These are phyloP conservation scores for Fusarium devonianum DNA, from an alignment of 2,329 filamentous ascomycete genomes.

Conservation along the genomic window DNA sequence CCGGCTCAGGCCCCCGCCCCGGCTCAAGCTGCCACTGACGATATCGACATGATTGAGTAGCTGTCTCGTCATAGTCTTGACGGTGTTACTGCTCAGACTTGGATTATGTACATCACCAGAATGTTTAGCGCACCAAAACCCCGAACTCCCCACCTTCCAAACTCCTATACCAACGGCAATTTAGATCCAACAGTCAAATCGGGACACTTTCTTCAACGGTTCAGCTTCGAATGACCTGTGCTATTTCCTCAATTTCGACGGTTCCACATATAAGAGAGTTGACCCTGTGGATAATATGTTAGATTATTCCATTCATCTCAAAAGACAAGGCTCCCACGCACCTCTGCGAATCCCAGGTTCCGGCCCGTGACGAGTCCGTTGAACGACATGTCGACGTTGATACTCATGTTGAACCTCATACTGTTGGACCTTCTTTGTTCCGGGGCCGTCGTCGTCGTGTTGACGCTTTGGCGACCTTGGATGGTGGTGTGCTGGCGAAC, in stretches of 20 bases:
- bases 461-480: constrained; percentile 25
- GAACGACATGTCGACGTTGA: constrained; percentile 37
- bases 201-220: not conserved
- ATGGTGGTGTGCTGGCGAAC: constrained; percentile 33
- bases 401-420: constrained; percentile 39
- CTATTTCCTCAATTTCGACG: constrained; percentile 15
- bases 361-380: constrained; percentile 38
- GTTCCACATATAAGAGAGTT: constrained; percentile 38
- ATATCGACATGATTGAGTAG: constrained; percentile 76
- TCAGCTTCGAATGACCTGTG: constrained; percentile 15
- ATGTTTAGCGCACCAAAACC: constrained; percentile 31
- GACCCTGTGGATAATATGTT: no score
- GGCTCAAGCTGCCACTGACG: constrained; percentile 52
- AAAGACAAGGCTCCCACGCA: constrained; percentile 12
- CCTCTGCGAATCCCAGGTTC: constrained; percentile 37
- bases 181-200: no score
- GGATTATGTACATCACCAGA: constrained; percentile 40
- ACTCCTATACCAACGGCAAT: constrained; percentile 11
- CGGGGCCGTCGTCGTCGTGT: not conserved
- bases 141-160: constrained; percentile 29
- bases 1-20: constrained; percentile 38
- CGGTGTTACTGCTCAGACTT: constrained; percentile 9
- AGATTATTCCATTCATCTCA: not conserved
- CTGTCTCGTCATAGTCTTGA: constrained; percentile 18
- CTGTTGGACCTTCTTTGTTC: constrained; percentile 21